These are phyloP conservation scores for Colletotrichum graminicola DNA, from an alignment of 2,329 filamentous ascomycete genomes.

Conservation along the genomic window DNA sequence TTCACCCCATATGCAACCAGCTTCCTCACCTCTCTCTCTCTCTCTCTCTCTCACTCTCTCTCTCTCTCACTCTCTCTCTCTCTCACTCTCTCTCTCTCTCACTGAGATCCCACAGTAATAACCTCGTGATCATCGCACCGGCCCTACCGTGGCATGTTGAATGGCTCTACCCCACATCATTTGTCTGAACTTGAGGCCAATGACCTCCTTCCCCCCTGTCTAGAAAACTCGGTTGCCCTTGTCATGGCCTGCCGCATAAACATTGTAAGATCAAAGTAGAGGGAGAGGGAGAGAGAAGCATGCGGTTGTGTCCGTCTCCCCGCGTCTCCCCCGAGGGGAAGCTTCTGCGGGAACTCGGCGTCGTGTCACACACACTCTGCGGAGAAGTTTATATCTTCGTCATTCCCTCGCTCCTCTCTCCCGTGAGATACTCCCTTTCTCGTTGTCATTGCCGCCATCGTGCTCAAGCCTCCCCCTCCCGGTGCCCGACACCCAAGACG, in stretches of 20 bases:
- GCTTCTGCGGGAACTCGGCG: constrained; percentile 29
- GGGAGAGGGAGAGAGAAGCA: background rate
- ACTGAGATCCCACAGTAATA: background rate
- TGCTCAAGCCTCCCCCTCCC: constrained; percentile 13
- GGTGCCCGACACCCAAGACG: constrained; percentile 13
- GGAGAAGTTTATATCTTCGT: constrained; percentile 33
- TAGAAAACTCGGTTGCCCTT: constrained; percentile 2
- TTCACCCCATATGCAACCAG: background rate
- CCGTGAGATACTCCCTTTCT: constrained; percentile 6
- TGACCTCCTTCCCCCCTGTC: background rate
- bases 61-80: background rate
- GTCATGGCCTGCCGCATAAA: constrained; percentile 13
- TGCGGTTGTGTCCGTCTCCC: constrained; percentile 5
- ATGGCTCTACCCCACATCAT: constrained; percentile 26
- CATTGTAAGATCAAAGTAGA: background rate
- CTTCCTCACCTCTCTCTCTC: background rate
- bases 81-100: background rate
- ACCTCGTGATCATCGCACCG: constrained; percentile 34
- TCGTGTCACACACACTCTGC: constrained; percentile 3
- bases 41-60: background rate
- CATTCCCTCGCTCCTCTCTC: constrained; percentile 2
- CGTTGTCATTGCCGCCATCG: background rate
- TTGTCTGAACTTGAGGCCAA: constrained; percentile 29
- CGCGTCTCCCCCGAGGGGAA: constrained; percentile 10
- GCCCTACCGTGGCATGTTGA: constrained; percentile 22